Base-by-base conservation (phyloP, 306 rosid species). In the Fragaria ananassa region DNA sequence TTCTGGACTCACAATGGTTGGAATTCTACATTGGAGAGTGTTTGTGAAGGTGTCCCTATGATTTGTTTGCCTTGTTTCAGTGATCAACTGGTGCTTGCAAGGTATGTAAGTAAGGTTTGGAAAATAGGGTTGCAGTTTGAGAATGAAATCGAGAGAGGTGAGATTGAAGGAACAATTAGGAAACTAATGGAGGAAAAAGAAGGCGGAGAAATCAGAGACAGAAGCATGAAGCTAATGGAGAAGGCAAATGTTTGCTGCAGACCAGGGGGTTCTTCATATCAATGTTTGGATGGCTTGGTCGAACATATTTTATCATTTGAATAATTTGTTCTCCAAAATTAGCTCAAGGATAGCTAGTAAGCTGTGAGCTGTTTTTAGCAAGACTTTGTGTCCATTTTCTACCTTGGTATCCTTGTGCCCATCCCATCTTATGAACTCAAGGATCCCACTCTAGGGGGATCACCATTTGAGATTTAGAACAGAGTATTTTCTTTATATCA, bases 11-110 rank as follows among this genome's bases (percentile, higher is more conserved):
- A 58, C 37, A 23, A 4, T 58, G 65, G 65, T 23, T 58, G 65
- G 65, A 58, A 58, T 25, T 58, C 65, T 4, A 58, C 65, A 25
- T 58, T 58, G 65, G 65, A 58, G 64, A 58, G 65, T 58, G 35
- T 58, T 4, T 58, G 65, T 25, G 65, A 25, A 12, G 65, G 65
- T 10, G 65, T 58, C 8, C 65, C 65, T 25, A 58, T 23, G 61
- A 54, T 54, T 54, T 54, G 61, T 54, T 10, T 12, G 6, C 64
- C 64, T 21, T 11, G 34, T 58, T 58, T 58, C 17, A 13, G 0
- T 58, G 65, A 58, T 25, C 65, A 58, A 4, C 6, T 10, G 17
- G 65, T 58, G 17, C 34, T 23, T 25, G 65, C 65, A 58, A 58
- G 65, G 18, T 58, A 25, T 12, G 65, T 58, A 4, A 58, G 65